These are phyloP conservation scores for Adansonia madagascariensis DNA, from an alignment of 441 rosid species.

Conservation along the genomic window DNA sequence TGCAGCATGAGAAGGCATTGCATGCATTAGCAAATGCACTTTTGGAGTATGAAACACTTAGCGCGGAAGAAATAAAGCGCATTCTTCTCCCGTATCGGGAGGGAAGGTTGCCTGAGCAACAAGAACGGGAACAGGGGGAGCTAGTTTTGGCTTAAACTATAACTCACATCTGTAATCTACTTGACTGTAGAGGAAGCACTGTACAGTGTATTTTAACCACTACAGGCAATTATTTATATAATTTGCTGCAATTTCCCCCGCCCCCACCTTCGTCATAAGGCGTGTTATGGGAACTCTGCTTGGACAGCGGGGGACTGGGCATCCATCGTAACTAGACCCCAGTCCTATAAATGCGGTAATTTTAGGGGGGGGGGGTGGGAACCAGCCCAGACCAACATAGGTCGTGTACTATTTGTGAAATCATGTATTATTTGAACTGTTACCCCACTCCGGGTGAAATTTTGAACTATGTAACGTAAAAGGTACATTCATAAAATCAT, in stretches of 20 bases:
- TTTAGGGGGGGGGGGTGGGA: background rate
- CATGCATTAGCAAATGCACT: constrained; percentile 89
- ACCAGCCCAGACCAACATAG: constrained; percentile 11
- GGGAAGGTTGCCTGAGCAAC: constrained; percentile 62
- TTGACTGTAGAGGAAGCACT: constrained; percentile 31
- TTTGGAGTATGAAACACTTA: constrained; percentile 84
- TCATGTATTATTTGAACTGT: constrained; percentile 31
- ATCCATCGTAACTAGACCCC: background rate
- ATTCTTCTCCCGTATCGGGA: constrained; percentile 68
- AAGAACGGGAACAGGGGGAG: constrained; percentile 64
- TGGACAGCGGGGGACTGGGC: background rate
- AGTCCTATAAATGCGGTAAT: background rate
- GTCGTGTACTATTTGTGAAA: constrained; percentile 26
- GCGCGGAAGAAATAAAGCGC: constrained; percentile 81
- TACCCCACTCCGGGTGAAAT: constrained; percentile 40
- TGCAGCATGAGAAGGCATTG: constrained; percentile 92
- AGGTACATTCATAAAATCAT: background rate
- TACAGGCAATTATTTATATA: constrained; percentile 43
- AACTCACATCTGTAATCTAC: constrained; percentile 13
- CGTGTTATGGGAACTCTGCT: constrained; percentile 29
- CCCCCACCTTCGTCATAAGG: background rate
- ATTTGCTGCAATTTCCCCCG: constrained; percentile 23
- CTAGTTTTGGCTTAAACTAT: constrained; percentile 62
- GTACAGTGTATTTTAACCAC: constrained; percentile 53
- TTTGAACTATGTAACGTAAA: constrained; percentile 32